Base-by-base conservation (phyloP, 2,329 filamentous ascomycete species). In the Volutella citrinella region DNA sequence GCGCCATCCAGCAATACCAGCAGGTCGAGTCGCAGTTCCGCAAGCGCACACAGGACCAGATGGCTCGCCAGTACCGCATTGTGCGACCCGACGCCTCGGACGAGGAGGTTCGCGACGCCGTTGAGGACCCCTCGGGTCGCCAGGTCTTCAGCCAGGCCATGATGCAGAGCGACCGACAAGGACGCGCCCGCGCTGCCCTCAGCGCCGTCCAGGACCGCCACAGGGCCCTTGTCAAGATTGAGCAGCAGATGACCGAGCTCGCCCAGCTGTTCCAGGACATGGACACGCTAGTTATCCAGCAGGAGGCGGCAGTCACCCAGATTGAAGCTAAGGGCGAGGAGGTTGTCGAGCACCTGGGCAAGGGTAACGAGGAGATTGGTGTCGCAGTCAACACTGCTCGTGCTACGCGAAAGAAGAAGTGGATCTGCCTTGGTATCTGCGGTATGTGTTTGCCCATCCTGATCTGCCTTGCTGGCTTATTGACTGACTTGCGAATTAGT, bases 81-180 rank as follows among this genome's bases (percentile, higher is more conserved):
- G 90, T 93, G 35, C 78, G 81, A 45, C 87, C 89, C 15, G 82
- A 95, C 38, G 87, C 87, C 4, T 76, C 78, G 18, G 86, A 93
- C 34, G 70, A 74, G 26, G 89, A 97, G 61, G 79, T 96, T 18
- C 74, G 76, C 38, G 78, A 83, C 37, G 88, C 87, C 12, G 84
- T 90, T 1, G 80, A 91, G 54, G 80, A 87, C 51, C 74, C 76
- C 49, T 74, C 67, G 11, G 76, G 83, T 46, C 79, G 81, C 33
- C 87, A 94, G 62, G 82, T 95, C 48, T 97, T 97, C 67, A 82
- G 84, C 57, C 87, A 94, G 61, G 87, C 88, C 37, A 74, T 96
- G 54, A 78, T 94, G 70, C 79, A 83, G 66, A 86, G 80, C 59
- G 84, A 84, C 64, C 82, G 87, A 55, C 80, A 81, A 57, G 87